Evolutionary conservation across 495 filamentous ascomycete species (phyloP).

Genomic region (Durotheca rogersii): DNA sequence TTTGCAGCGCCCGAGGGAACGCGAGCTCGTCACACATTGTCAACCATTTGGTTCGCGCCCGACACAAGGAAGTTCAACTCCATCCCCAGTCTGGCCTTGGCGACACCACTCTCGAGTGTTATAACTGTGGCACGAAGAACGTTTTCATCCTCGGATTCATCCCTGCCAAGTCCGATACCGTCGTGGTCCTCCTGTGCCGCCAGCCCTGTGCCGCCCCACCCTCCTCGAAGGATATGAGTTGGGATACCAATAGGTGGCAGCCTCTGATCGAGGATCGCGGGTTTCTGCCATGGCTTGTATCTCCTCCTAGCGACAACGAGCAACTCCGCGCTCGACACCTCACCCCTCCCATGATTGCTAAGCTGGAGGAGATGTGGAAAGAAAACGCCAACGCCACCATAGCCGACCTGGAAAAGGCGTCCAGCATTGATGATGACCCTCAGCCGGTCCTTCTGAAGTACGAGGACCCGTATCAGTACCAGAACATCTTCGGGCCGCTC

Average conservation of each 20-base stretch:
- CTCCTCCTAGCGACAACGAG: slow-evolving; percentile 86
- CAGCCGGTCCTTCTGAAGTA: slow-evolving; percentile 91
- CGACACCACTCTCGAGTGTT: slow-evolving; percentile 96
- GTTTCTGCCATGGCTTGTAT: slow-evolving; percentile 92
- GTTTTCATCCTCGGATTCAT: slow-evolving; percentile 99
- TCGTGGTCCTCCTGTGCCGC: slow-evolving; percentile 94
- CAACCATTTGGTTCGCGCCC: slow-evolving; percentile 94
- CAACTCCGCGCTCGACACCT: slow-evolving; percentile 93
- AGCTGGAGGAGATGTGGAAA: slow-evolving; percentile 99
- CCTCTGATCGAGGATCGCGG: slow-evolving; percentile 96
- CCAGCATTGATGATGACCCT: slow-evolving; percentile 91
- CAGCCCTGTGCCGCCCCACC: slow-evolving; percentile 93
- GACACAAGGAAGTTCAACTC: slow-evolving; percentile 97
- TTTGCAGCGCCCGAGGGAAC: slow-evolving; percentile 96
- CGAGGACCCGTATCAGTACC: slow-evolving; percentile 97
- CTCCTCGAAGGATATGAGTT: slow-evolving; percentile 99
- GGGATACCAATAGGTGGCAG: slow-evolving; percentile 98
- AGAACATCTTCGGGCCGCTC: slow-evolving; percentile 96
- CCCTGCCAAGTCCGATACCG: slow-evolving; percentile 97
- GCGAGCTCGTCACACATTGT: slow-evolving; percentile 96
- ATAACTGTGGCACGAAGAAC: slow-evolving; percentile 99
- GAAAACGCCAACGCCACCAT: slow-evolving; percentile 88
- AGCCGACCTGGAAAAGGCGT: slow-evolving; percentile 89
- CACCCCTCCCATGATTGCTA: slow-evolving; percentile 92
- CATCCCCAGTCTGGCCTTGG: slow-evolving; percentile 94